Percentiles rank a stretch among this genome's conserved stretches.
These are phyloP conservation scores for Venustampulla echinocandica DNA, from an alignment of 495 filamentous ascomycete species.

Conservation along the genomic window DNA sequence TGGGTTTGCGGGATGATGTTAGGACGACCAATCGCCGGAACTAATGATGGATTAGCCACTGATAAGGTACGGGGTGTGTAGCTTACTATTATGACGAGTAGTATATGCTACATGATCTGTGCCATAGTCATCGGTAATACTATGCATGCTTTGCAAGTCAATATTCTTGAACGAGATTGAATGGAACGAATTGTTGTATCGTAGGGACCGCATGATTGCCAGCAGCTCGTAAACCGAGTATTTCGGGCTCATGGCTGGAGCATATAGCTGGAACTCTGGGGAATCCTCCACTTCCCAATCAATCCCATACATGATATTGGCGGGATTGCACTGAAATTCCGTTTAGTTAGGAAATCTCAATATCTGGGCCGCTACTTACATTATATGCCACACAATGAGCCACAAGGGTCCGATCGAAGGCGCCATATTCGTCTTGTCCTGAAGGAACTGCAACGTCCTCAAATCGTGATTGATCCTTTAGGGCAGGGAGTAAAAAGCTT, in stretches of 20 bases:
- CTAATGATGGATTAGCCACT: neutral
- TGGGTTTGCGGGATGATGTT: conserved; percentile 47
- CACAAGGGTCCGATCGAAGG: conserved; percentile 73
- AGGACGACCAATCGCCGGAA: neutral
- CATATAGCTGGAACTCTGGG: conserved; percentile 75
- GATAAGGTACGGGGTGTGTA: neutral
- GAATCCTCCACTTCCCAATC: conserved; percentile 68
- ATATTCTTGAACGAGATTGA: conserved; percentile 77
- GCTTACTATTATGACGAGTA: conserved; percentile 28
- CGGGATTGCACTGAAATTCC: conserved; percentile 45
- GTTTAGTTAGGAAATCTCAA: neutral
- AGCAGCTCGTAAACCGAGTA: conserved; percentile 73
- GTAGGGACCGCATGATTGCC: conserved; percentile 74
- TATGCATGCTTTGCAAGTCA: conserved; percentile 58
- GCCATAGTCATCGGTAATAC: conserved; percentile 51
- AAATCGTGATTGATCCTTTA: conserved; percentile 20
- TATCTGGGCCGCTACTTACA: conserved; percentile 9
- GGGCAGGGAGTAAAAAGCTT: conserved; percentile 44
- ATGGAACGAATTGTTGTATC: conserved; percentile 86
- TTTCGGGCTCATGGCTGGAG: conserved; percentile 47
- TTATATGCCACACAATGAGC: conserved; percentile 76
- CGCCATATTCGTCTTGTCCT: conserved; percentile 67
- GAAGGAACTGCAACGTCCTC: conserved; percentile 41
- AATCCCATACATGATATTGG: conserved; percentile 68
- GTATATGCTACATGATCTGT: conserved; percentile 53